Conservation (phyloP, 148 eudicot genomes). For the Arbutus unedo region DNA sequence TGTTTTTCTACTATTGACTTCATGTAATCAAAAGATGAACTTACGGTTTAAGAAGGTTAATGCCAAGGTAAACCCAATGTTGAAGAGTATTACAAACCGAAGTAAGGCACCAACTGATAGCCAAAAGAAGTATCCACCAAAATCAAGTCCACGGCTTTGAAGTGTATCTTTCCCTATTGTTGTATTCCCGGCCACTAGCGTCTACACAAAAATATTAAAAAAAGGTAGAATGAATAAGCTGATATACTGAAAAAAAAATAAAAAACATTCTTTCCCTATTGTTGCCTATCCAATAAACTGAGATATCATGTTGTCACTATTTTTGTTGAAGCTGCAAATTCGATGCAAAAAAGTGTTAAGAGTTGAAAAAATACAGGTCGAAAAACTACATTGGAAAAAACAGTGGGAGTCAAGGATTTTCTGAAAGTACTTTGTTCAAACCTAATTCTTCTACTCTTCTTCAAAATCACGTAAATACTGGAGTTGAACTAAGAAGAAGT, state of each 20-base stretch:
- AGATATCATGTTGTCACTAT: neutral
- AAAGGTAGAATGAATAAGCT: neutral
- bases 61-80: conserved; percentile 34
- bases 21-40: neutral
- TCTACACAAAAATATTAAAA: conserved; percentile 24
- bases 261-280: neutral
- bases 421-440: neutral
- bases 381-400: neutral
- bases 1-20: neutral
- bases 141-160: conserved; percentile 39
- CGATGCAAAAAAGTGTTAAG: no score
- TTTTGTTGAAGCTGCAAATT: neutral
- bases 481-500: neutral
- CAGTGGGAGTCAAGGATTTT: neutral
- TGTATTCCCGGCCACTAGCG: conserved; percentile 42
- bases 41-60: no score
- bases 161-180: conserved; percentile 60
- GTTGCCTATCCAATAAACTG: neutral
- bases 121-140: conserved; percentile 37
- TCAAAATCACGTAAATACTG: neutral
- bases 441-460: neutral
- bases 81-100: conserved; percentile 45
- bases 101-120: conserved; percentile 56
- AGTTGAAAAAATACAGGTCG: no score
- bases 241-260: neutral